These are phyloP conservation scores for Candida krabiensis DNA, from an alignment of 805 yeast species.

Conservation along the genomic window DNA sequence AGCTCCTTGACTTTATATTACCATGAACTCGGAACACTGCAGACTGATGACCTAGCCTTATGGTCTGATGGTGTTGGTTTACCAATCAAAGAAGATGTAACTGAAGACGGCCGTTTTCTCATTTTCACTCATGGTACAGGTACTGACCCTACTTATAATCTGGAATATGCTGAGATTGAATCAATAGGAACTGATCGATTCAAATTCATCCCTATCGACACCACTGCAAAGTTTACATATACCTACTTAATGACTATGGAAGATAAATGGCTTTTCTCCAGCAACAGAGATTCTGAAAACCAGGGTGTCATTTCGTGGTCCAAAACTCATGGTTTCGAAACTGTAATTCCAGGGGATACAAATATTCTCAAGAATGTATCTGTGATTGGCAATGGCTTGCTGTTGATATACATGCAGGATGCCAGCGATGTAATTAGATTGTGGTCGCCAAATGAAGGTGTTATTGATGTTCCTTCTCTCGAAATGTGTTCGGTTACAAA, in stretches of 20 bases:
- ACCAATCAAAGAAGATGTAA: slow-evolving; percentile 7
- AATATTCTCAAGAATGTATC: slow-evolving; percentile 3
- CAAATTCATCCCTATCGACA: slow-evolving; percentile 2
- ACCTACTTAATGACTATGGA: slow-evolving; percentile 1
- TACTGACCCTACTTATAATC: slow-evolving; percentile 4
- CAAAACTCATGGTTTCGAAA: slow-evolving; percentile 1
- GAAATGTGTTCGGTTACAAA: slow-evolving; percentile 3
- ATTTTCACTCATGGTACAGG: slow-evolving; percentile 3
- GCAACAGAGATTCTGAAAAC: slow-evolving; percentile 2
- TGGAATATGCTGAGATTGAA: slow-evolving; percentile 4
- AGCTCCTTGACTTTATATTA: slow-evolving; percentile 4
- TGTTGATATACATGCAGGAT: slow-evolving; percentile 10
- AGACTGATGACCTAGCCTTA: slow-evolving; percentile 1
- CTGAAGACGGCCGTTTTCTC: slow-evolving; percentile 6
- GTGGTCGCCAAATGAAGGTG: slow-evolving; percentile 4
- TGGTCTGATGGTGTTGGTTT: background rate
- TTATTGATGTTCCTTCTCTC: background rate
- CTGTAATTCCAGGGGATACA: slow-evolving; percentile 1
- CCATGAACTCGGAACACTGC: slow-evolving; percentile 3
- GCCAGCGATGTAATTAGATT: slow-evolving; percentile 3
- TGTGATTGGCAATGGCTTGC: slow-evolving; percentile 1
- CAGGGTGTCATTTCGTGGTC: slow-evolving; percentile 6
- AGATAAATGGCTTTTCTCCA: slow-evolving; percentile 5
- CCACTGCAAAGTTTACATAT: slow-evolving; percentile 2
- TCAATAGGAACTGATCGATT: background rate